Conservation (phyloP, 768 basidiomycete genomes). For the Trametes sanguinea region DNA sequence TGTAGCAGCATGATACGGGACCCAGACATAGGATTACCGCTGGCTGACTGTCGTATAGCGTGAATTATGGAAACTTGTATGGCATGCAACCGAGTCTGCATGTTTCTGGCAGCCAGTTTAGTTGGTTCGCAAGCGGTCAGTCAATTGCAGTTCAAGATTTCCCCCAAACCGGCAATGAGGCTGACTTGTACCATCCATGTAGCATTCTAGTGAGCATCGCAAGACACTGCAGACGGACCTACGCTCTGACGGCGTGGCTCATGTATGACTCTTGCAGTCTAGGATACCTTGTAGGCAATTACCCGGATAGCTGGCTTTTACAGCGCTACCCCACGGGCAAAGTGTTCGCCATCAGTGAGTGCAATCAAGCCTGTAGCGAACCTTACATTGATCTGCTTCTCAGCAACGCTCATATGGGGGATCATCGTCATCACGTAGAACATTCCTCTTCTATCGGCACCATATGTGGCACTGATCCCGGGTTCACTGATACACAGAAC, state of each 20-base stretch:
- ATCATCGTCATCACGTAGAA: slow-evolving; percentile 31
- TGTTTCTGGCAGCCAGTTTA: slow-evolving; percentile 19
- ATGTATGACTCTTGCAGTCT: slow-evolving; percentile 15
- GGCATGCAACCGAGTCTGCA: slow-evolving; percentile 29
- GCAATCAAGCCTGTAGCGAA: too few relatives aligned
- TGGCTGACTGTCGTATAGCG: slow-evolving; percentile 1
- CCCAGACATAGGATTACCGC: too few relatives aligned
- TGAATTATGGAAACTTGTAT: slow-evolving; percentile 36
- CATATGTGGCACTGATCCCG: slow-evolving; percentile 27
- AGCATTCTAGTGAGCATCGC: slow-evolving; percentile 19
- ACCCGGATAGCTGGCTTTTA: slow-evolving; percentile 34
- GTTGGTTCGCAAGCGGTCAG: slow-evolving; percentile 24
- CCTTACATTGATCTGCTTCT: slow-evolving; percentile 15
- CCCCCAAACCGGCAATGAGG: not conserved
- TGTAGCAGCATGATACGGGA: not conserved
- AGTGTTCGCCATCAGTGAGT: slow-evolving; percentile 9
- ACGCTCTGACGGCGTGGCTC: too few relatives aligned
- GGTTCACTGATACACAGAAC: slow-evolving; percentile 23
- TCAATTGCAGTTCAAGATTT: not conserved
- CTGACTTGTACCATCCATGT: slow-evolving; percentile 2
- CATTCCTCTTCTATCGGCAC: slow-evolving; percentile 23
- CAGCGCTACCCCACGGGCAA: slow-evolving; percentile 30
- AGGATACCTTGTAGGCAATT: slow-evolving; percentile 34
- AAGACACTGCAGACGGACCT: too few relatives aligned
- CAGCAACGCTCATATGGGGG: slow-evolving; percentile 36